Percentiles rank a stretch among this genome's conserved stretches.
Conservation (phyloP, 768 basidiomycete species). For the Boletus rubescentipes region DNA sequence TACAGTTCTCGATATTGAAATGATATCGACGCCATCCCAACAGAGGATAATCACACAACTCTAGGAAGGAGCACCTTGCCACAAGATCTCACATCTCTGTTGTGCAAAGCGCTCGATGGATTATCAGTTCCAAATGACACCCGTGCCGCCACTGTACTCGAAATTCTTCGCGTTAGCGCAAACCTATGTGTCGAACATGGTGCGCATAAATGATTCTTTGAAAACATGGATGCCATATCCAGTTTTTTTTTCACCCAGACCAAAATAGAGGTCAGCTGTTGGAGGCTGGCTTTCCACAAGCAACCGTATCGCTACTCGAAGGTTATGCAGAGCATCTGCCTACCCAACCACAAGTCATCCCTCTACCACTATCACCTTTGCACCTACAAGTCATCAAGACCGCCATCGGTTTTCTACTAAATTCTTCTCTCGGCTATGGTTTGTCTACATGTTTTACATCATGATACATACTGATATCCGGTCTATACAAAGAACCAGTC, state of each 20-base stretch:
- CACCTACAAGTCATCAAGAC: constrained; percentile 77
- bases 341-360: constrained; percentile 33
- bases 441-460: constrained; percentile 20
- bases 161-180: constrained; percentile 75
- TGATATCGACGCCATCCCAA: constrained; percentile 19
- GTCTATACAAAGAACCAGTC: constrained; percentile 56
- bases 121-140: constrained; percentile 43
- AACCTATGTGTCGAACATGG: constrained; percentile 87
- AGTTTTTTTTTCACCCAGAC: constrained; percentile 43
- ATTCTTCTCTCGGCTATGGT: constrained; percentile 79
- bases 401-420: constrained; percentile 75
- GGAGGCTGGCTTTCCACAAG: constrained; percentile 68
- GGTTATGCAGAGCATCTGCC: constrained; percentile 55
- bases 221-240: constrained; percentile 3
- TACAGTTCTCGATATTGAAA: background rate
- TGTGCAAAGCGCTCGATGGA: constrained; percentile 54
- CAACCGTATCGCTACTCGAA: constrained; percentile 65
- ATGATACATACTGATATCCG: constrained; percentile 1
- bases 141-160: constrained; percentile 55
- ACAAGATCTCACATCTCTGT: constrained; percentile 58
- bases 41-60: constrained; percentile 70
- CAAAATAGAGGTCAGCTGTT: constrained; percentile 71
- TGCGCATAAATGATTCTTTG: constrained; percentile 29
- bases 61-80: constrained; percentile 68
- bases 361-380: constrained; percentile 52